phyloP scores from a whole-genome alignment of 441 rosid genomes.

The Erodium moschatum region DNA sequence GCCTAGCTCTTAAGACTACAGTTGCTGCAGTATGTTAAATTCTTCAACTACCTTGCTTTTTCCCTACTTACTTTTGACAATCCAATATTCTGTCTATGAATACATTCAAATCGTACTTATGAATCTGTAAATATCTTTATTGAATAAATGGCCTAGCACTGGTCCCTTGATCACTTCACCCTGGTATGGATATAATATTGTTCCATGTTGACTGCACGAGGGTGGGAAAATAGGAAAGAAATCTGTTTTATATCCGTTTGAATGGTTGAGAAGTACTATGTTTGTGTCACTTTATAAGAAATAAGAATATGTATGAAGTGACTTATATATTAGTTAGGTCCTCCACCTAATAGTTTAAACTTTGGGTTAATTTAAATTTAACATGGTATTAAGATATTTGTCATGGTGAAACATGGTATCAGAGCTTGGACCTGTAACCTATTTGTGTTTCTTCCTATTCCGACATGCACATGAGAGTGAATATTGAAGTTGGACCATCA shows the following conservation, averaged over 20 bases:
- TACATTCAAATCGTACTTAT: background rate
- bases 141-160: background rate
- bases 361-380: no score
- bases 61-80: background rate
- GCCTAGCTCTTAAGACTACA: constrained; percentile 86
- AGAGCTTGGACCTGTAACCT: no score
- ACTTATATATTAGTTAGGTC: no score
- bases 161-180: background rate
- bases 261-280: background rate
- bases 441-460: no score
- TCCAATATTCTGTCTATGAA: background rate
- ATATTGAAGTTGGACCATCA: no score
- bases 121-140: background rate
- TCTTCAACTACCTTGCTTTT: background rate
- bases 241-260: background rate
- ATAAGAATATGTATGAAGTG: no score
- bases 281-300: no score
- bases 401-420: no score
- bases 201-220: background rate
- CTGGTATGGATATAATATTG: background rate
- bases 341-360: no score
- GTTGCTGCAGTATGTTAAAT: constrained; percentile 68
- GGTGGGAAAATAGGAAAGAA: background rate
- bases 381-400: no score
- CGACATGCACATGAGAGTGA: no score